Conservation (phyloP, 2,329 filamentous ascomycete species). For the Talaromyces sp. region DNA sequence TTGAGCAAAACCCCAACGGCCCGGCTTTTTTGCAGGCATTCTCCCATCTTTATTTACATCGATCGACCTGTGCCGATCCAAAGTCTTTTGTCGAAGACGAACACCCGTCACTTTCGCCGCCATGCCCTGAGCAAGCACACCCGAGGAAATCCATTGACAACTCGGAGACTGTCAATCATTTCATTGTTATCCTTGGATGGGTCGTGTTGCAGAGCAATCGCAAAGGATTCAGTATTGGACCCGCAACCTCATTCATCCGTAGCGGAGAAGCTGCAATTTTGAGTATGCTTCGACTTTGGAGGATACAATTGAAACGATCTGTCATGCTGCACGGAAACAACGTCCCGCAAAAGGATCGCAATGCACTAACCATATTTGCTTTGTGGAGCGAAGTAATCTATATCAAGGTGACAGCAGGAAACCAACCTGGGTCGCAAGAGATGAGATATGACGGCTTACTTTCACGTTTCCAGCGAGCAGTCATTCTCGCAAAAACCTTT, state of each 20-base stretch:
- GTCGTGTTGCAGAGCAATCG: not conserved
- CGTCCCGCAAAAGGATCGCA: slow-evolving; percentile 2
- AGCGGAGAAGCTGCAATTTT: not conserved
- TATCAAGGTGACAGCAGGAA: not conserved
- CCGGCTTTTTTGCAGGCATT: slow-evolving; percentile 6
- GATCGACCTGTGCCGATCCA: not conserved
- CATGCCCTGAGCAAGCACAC: not conserved
- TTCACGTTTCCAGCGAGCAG: not conserved
- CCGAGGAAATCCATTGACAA: not conserved
- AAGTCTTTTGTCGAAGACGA: not conserved
- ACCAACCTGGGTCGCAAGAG: not conserved
- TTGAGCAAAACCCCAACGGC: not conserved
- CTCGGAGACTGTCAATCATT: not conserved
- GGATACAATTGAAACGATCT: not conserved
- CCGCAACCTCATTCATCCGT: not conserved
- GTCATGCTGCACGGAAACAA: not conserved
- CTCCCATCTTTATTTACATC: slow-evolving; percentile 7
- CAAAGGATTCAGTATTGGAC: not conserved
- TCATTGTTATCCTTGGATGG: not conserved
- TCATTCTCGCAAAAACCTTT: slow-evolving; percentile 1
- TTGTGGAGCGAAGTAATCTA: slow-evolving; percentile 8
- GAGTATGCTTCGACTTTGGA: not conserved
- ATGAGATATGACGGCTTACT: slow-evolving; percentile 10
- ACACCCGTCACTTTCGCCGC: not conserved
- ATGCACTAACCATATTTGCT: slow-evolving; percentile 6